Conservation (phyloP, 1,284 basidiomycete species). For the Ganoderma leucocontextum region DNA sequence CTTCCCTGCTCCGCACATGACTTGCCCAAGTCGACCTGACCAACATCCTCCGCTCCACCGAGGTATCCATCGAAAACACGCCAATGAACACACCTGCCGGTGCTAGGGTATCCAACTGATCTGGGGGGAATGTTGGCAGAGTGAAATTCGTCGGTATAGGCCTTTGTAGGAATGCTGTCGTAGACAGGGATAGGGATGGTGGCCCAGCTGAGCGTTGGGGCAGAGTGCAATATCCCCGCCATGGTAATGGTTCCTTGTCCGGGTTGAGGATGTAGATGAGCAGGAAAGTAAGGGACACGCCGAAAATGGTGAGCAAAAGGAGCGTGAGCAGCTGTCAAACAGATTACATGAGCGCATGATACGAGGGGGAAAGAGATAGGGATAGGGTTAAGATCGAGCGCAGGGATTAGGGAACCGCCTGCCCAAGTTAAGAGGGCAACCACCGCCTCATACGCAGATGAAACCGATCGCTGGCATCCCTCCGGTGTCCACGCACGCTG, state of each 20-base stretch:
- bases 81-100: constrained; percentile 93
- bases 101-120: constrained; percentile 75
- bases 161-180: constrained; percentile 46
- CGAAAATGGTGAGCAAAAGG: constrained; percentile 76
- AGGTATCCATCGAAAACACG: constrained; percentile 91
- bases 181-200: constrained; percentile 49
- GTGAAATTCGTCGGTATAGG: constrained; percentile 51
- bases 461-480: not conserved
- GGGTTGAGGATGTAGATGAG: constrained; percentile 95
- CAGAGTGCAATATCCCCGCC: constrained; percentile 90
- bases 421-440: not conserved
- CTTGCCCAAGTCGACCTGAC: constrained; percentile 92
- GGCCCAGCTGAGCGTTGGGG: constrained; percentile 53
- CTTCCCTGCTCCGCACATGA: constrained; percentile 81
- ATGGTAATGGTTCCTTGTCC: constrained; percentile 94
- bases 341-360: constrained; percentile 7
- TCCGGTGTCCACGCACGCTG: not conserved
- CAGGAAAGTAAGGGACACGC: constrained; percentile 80
- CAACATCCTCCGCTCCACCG: constrained; percentile 87
- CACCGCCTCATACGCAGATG: not conserved
- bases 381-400: not conserved
- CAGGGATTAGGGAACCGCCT: not conserved
- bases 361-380: not conserved
- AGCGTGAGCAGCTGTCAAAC: constrained; percentile 69
- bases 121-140: constrained; percentile 64